Evolutionary conservation across 495 filamentous ascomycete species (phyloP).

Genomic region (Arthonia radiata): DNA sequence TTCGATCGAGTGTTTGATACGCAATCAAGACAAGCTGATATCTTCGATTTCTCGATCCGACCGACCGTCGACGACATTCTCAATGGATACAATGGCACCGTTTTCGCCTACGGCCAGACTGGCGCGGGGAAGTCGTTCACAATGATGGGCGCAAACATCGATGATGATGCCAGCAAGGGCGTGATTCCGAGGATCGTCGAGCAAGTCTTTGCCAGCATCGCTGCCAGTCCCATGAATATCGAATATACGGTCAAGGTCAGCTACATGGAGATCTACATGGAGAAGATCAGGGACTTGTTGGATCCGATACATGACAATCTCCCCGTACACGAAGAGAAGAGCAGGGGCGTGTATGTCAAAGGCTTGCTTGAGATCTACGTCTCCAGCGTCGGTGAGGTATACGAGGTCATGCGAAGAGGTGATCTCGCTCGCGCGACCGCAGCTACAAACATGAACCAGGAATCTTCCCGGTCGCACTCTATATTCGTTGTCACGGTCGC

Average conservation of each 20-base stretch:
- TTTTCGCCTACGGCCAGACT: conserved; percentile 96
- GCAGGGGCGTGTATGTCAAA: conserved; percentile 87
- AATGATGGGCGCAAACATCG: conserved; percentile 97
- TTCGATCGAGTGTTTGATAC: conserved; percentile 96
- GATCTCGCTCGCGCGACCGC: conserved; percentile 75
- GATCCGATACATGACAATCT: conserved; percentile 86
- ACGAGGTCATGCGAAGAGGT: conserved; percentile 88
- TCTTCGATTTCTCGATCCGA: conserved; percentile 94
- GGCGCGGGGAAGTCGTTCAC: conserved; percentile 97
- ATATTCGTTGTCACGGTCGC: conserved; percentile 95
- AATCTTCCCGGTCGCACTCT: conserved; percentile 93
- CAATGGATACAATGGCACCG: conserved; percentile 96
- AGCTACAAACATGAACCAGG: conserved; percentile 99
- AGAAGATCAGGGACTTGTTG: conserved; percentile 81
- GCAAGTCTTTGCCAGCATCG: conserved; percentile 88
- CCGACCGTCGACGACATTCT: conserved; percentile 93
- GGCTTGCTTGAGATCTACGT: conserved; percentile 89
- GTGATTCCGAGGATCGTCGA: conserved; percentile 94
- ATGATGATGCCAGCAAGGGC: conserved; percentile 68
- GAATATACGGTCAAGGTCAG: conserved; percentile 94
- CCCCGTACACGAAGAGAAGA: conserved; percentile 93
- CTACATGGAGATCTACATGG: conserved; percentile 99
- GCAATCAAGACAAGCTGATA: conserved; percentile 60
- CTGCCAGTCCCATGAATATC: conserved; percentile 74
- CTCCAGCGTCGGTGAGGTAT: conserved; percentile 83